Base-by-base conservation (phyloP, 2,329 filamentous ascomycete genomes). In the Ophioceras dolichostomum region DNA sequence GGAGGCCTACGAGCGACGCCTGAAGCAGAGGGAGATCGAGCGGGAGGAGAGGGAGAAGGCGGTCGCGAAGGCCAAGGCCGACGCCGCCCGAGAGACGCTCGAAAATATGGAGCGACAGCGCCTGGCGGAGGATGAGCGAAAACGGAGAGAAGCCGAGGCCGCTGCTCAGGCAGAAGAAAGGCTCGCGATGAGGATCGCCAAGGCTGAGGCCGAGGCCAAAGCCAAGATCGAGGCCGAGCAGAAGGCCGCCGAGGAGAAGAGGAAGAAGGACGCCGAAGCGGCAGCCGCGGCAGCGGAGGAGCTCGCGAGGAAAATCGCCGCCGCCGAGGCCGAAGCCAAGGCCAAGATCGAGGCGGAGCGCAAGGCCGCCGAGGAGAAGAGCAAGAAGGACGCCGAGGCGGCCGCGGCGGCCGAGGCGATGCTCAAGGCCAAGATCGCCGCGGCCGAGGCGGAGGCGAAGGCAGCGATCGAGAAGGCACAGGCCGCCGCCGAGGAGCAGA, bases 361-460 rank as follows among this genome's bases (percentile, higher is more conserved):
- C 32, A 60, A 54, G 39, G 52, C 53, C 4, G 59, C 61, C 34
- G 58, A 58, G 27, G 53, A 61, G 37, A 47, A 53, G 37, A 47
- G 44, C 19, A 43, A 44, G 40, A 47, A 41, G 40, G 53, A 55
- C 37, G 54, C 52, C 4, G 58, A 59, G 40, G 52, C 52, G 1
- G 48, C 57, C 27, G 53, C 49, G 26, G 49, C 51, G 14, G 51
- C 55, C 4, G 58, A 60, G 40, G 39, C 50, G 33, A 50, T 52
- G 18, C 49, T 58, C 13, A 56, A 58, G 17, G 49, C 53, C 13
- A 56, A 53, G 40, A 54, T 62, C 29, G 59, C 65, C 42, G 55
- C 56, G 2, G 60, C 66, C 41, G 57, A 62, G 2, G 70, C 69
- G 9, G 68, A 75, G 42, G 63, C 67, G 18, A 64, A 66, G 29